Base-by-base conservation (phyloP, 140 eudicot species). In the Ambrosia hybrid region DNA sequence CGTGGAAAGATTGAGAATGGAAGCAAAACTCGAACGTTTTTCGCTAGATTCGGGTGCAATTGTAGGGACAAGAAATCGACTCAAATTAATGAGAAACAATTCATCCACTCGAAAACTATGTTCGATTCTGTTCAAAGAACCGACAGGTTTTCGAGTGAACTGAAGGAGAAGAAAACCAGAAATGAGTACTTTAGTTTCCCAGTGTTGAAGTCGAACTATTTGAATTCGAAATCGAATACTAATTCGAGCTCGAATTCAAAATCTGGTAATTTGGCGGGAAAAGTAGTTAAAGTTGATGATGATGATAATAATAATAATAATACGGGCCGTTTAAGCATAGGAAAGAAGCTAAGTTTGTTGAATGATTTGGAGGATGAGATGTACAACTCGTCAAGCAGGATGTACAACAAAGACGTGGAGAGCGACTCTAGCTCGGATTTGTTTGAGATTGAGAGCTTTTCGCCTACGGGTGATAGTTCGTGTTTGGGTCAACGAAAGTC, bases 361-460 rank as follows among this genome's bases (percentile, higher is more conserved):
- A 58, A 68, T 9, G 56, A 80, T 55, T 80, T 77, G 84, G 91
- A 87, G 30, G 85, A 77, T 10, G 86, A 76, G 48, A 71, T 72
- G 68, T 74, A 70, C 45, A 55, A 70, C 56, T 60, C 82, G 51
- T 59, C 78, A 26, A 67, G 65, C 45, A 79, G 69, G 9, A 57
- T 34, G 82, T 67, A 87, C 76, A 81, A 82, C 65, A 43, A 80
- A 30, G 98, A 92, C 41, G 59, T 64, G 5, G 91, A 77, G 9
- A 90, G 97, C 59, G 97, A 93, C 78, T 81, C 98, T 0, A 93
- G 98, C 70, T 93, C 97, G 17, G 96, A 93, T 74, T 58, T 93
- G 68, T 93, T 93, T 15, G 98, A 93, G 79, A 87, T 93, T 21
- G 98, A 93, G 52, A 90, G 97, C 83, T 81, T 90, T 48, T 83